Percentiles rank a stretch among this genome's conserved stretches.
These are phyloP conservation scores for Cryphonectria naterciae DNA, from an alignment of 2,329 filamentous ascomycete species.

Conservation along the genomic window DNA sequence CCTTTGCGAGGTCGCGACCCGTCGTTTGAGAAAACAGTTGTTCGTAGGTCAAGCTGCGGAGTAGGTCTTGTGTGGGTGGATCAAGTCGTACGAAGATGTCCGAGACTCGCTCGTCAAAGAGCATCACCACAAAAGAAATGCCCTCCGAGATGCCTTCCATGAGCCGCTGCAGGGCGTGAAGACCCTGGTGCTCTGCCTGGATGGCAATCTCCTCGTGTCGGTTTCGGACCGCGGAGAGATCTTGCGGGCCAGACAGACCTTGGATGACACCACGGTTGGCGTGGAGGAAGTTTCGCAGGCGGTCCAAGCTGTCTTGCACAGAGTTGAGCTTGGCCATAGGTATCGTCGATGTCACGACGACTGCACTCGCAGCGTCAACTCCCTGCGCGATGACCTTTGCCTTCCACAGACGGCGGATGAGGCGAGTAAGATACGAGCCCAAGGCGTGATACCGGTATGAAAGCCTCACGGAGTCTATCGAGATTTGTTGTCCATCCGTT, in stretches of 20 bases:
- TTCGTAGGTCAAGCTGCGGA: slow-evolving; percentile 83
- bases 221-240: slow-evolving; percentile 75
- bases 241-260: slow-evolving; percentile 87
- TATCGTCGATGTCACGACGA: slow-evolving; percentile 70
- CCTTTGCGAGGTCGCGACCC: slow-evolving; percentile 88
- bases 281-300: slow-evolving; percentile 79
- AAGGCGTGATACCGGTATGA: slow-evolving; percentile 90
- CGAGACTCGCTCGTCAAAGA: slow-evolving; percentile 90
- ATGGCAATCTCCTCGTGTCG: slow-evolving; percentile 90
- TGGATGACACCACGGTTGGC: slow-evolving; percentile 92
- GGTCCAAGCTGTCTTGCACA: slow-evolving; percentile 80
- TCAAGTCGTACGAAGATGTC: slow-evolving; percentile 83
- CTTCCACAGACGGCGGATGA: slow-evolving; percentile 91
- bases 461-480: slow-evolving; percentile 80
- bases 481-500: slow-evolving; percentile 69
- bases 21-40: slow-evolving; percentile 77
- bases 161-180: slow-evolving; percentile 82
- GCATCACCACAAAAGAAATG: slow-evolving; percentile 91
- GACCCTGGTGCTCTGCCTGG: slow-evolving; percentile 90
- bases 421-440: slow-evolving; percentile 81
- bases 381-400: slow-evolving; percentile 68
- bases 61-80: slow-evolving; percentile 67
- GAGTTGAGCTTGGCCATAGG: slow-evolving; percentile 68
- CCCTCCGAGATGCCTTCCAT: slow-evolving; percentile 93
- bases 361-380: slow-evolving; percentile 58